Evolutionary conservation across 169 alveolate genomes (phyloP).

Genomic region (Toxoplasma gondii): DNA sequence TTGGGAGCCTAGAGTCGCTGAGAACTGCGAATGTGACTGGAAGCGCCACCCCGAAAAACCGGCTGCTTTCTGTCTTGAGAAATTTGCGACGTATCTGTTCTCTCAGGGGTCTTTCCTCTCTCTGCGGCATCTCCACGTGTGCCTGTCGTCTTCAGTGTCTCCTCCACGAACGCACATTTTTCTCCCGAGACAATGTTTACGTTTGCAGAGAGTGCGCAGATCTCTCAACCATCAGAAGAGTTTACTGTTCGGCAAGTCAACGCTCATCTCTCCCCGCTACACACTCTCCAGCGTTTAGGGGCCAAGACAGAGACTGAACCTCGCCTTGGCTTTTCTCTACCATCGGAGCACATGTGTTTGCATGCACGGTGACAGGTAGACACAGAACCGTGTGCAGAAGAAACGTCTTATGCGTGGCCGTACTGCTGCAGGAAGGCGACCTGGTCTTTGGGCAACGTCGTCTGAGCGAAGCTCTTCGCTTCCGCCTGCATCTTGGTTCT

Average conservation of each 20-base stretch:
- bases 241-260: neutral
- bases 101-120: no score
- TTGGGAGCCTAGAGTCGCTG: no score
- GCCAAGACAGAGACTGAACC: neutral
- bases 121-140: neutral
- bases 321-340: neutral
- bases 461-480: conserved; percentile 41
- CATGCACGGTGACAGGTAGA: neutral
- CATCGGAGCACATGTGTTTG: neutral
- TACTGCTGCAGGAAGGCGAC: conserved; percentile 33
- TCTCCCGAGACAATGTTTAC: neutral
- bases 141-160: neutral
- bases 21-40: no score
- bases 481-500: conserved; percentile 23
- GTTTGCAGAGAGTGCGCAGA: neutral
- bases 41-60: no score
- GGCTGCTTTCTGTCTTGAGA: no score
- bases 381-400: neutral
- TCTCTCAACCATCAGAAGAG: neutral
- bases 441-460: conserved; percentile 29
- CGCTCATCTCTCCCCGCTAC: neutral
- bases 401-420: conserved; percentile 41
- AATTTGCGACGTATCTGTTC: no score
- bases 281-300: neutral
- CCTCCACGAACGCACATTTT: neutral